Conservation (phyloP, 2,329 filamentous ascomycete species). For the Xylogone sp. region DNA sequence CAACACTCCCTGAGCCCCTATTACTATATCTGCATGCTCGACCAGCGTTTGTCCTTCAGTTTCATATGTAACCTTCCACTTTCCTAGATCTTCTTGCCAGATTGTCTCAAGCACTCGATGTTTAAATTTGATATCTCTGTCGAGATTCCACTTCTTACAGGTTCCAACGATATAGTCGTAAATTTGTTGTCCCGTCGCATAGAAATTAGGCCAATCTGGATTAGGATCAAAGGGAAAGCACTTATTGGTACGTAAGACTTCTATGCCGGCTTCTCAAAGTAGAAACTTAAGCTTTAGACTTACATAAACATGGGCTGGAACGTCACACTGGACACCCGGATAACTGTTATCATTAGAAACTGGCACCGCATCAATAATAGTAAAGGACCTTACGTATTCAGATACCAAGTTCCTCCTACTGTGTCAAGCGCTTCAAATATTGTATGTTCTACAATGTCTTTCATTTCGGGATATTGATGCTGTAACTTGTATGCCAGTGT, state of each 20-base stretch:
- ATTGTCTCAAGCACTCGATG: slow-evolving; percentile 38
- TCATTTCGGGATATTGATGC: slow-evolving; percentile 3
- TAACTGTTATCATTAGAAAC: too few relatives aligned
- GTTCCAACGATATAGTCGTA: background rate
- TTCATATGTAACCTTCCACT: slow-evolving; percentile 42
- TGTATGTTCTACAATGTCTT: slow-evolving; percentile 53
- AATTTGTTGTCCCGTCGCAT: background rate
- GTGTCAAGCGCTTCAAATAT: slow-evolving; percentile 29
- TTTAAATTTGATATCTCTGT: slow-evolving; percentile 40
- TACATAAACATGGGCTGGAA: slow-evolving; percentile 38
- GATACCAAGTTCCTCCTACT: slow-evolving; percentile 25
- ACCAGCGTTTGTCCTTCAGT: slow-evolving; percentile 20
- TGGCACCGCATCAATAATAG: too few relatives aligned
- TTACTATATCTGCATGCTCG: slow-evolving; percentile 8
- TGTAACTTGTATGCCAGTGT: slow-evolving; percentile 32
- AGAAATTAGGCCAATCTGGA: background rate
- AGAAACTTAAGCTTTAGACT: background rate
- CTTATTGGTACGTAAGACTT: too few relatives aligned
- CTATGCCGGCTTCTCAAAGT: too few relatives aligned
- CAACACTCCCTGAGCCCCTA: slow-evolving; percentile 3
- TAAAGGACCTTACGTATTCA: too few relatives aligned
- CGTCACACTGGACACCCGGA: slow-evolving; percentile 15
- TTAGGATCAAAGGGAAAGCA: background rate
- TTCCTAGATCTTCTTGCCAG: slow-evolving; percentile 41
- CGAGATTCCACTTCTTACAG: background rate